Evolutionary conservation across 495 filamentous ascomycete genomes (phyloP).

Genomic region (Penicillium herquei): DNA sequence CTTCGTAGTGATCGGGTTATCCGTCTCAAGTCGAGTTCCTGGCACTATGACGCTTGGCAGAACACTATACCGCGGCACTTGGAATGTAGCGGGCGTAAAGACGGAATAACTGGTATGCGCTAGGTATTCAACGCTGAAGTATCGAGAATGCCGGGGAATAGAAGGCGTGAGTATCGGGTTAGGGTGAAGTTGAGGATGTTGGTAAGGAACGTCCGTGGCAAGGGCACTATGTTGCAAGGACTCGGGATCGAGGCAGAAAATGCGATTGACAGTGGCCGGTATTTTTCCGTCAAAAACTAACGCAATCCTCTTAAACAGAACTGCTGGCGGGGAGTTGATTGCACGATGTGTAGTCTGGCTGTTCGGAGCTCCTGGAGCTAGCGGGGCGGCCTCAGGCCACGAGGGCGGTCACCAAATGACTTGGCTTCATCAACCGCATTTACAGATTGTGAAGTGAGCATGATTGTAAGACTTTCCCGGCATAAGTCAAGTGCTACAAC

Average conservation of each 20-base stretch:
- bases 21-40: no score
- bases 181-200: not conserved
- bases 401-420: slow-evolving; percentile 20
- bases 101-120: not conserved
- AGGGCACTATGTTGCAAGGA: not conserved
- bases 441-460: not conserved
- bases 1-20: no score
- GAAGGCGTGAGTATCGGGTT: not conserved
- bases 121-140: not conserved
- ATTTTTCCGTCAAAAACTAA: not conserved
- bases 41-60: no score
- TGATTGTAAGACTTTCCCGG: no score
- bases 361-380: slow-evolving; percentile 34
- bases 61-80: no score
- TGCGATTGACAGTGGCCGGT: not conserved
- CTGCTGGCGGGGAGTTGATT: not conserved
- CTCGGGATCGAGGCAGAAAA: not conserved
- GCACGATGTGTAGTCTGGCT: slow-evolving; percentile 12
- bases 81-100: no score
- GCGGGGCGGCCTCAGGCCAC: slow-evolving; percentile 21
- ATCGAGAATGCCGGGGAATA: not conserved
- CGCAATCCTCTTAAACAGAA: not conserved
- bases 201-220: not conserved
- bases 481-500: no score
- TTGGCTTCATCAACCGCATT: not conserved